Base-by-base conservation (phyloP, 257 asterid genomes). In the Salvia splendens region DNA sequence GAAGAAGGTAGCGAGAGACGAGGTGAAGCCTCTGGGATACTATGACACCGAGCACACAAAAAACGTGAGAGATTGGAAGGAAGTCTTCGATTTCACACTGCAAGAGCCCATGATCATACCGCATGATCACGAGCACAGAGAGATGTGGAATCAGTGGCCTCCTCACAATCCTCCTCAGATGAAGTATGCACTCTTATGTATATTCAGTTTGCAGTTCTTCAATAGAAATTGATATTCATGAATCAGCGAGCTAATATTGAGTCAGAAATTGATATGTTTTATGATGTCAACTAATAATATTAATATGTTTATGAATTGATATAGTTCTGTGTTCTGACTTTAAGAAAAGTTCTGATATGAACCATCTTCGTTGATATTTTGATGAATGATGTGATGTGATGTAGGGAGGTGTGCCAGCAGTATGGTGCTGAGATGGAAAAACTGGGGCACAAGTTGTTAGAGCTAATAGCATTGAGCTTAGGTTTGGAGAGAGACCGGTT, bases 21-120 rank as follows among this genome's bases (percentile, higher is more conserved):
- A 80, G 73, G 78, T 40, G 43, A 81, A 81, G 17, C 89, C 89
- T 0, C 2, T 40, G 0, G 89, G 89, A 12, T 84, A 81, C 46
- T 84, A 79, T n/a, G 86, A 84, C 41, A 81, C 83, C 0, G 91
- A 85, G 78, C 86, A 74, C 9, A 85, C 91, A 0, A 85, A 85
- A 72, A 85, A 83, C 30, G 91, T 85, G 0, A 72, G 91, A 56
- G 91, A 85, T n/a, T 85, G 91, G 91, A 85, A 85, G 38, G 88
- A 85, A 58, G 91, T 85, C 30, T 85, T 85, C 15, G 91, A 85
- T 71, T 80, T 82, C 57, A 45, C 70, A 3, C 69, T 67, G 7
- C 36, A 20, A 61, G 76, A 76, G 42, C 86, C 86, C 17, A 66
- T 70, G 20, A 0, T 73, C 8, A 61, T 82, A 3, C 87, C 87